Base-by-base conservation (phyloP, 2,329 filamentous ascomycete genomes). In the Leptographium procerum region DNA sequence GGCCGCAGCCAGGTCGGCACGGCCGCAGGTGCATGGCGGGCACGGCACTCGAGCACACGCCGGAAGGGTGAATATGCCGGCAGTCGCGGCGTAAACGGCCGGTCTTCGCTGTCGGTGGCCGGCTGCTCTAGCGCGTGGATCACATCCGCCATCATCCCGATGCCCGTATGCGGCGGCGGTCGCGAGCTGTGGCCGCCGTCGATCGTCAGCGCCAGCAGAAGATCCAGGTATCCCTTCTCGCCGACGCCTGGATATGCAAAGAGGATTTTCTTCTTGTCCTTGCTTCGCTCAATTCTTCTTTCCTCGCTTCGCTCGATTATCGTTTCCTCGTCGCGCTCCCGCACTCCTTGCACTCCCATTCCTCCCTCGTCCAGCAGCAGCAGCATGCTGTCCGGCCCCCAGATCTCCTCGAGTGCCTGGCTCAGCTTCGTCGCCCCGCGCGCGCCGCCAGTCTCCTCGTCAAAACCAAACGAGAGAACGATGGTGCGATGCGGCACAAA, bases 151-250 rank as follows among this genome's bases (percentile, higher is more conserved):
- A 77, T 71, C 52, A 81, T 73, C 19, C 77, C 77, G 57, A 81
- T 81, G 57, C 73, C 75, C 57, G 75, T 82, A 64, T 82, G 77
- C 14, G 73, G 68, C 0, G 76, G 73, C 0, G 83, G 83, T 3
- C 79, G 74, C 0, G 79, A 82, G 1, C 78, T 80, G 64, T 86
- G 83, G 0, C 83, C 83, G 3, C 83, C 82, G 0, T 75, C 72
- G 66, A 78, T 77, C 5, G 75, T 73, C 13, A 86, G 71, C 0
- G 76, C 75, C 59, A 85, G 73, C 55, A 77, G 71, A 0, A 85
- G 73, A 60, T 85, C 79, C 19, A 81, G 66, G 60, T 78, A 77
- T 1, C 82, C 83, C 68, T 86, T 86, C 65, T 86, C 82, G 0
- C 75, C 77, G 0, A 82, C 78, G 19, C 76, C 80, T 8, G 81